Evolutionary conservation across 1,139 yeast genomes (phyloP).

Genomic region (Blastobotrys persicus): DNA sequence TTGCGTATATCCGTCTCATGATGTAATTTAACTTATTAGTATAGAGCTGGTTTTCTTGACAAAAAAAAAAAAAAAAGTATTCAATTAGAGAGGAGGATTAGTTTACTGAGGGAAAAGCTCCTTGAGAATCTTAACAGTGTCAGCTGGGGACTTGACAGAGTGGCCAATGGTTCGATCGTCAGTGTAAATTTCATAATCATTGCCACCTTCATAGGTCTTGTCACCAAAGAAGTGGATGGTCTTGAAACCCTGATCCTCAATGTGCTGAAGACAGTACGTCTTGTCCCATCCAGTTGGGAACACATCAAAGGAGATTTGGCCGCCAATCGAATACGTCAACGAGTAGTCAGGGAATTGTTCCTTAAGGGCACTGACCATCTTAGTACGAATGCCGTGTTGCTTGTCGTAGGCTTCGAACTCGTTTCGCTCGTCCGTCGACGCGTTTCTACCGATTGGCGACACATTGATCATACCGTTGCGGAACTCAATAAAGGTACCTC

Average conservation of each 20-base stretch:
- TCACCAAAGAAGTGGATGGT: conserved; percentile 97
- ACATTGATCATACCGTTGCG: conserved; percentile 99
- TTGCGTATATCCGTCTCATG: conserved; percentile 84
- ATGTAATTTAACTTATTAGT: conserved; percentile 42
- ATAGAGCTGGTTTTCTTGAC: too few relatives aligned
- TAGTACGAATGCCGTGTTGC: conserved; percentile 72
- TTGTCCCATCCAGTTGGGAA: conserved; percentile 99
- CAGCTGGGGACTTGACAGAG: conserved; percentile 83
- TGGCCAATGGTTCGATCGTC: conserved; percentile 95
- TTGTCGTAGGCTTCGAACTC: conserved; percentile 86
- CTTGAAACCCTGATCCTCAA: conserved; percentile 77
- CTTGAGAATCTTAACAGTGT: conserved; percentile 79
- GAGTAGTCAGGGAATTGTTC: conserved; percentile 78
- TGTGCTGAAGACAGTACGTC: conserved; percentile 95
- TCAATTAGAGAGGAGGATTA: not conserved
- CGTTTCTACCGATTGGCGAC: conserved; percentile 98
- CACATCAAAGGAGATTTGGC: conserved; percentile 97
- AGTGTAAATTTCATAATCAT: conserved; percentile 92
- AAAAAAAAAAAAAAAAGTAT: too few relatives aligned
- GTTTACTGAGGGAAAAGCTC: conserved; percentile 54
- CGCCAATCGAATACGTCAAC: conserved; percentile 96
- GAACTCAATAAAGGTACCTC: conserved; percentile 98
- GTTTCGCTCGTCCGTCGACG: conserved; percentile 87
- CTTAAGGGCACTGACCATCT: conserved; percentile 79
- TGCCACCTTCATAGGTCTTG: conserved; percentile 96